Evolutionary conservation across 495 filamentous ascomycete genomes (phyloP).

Genomic region (Antarctomyces pellizariae): DNA sequence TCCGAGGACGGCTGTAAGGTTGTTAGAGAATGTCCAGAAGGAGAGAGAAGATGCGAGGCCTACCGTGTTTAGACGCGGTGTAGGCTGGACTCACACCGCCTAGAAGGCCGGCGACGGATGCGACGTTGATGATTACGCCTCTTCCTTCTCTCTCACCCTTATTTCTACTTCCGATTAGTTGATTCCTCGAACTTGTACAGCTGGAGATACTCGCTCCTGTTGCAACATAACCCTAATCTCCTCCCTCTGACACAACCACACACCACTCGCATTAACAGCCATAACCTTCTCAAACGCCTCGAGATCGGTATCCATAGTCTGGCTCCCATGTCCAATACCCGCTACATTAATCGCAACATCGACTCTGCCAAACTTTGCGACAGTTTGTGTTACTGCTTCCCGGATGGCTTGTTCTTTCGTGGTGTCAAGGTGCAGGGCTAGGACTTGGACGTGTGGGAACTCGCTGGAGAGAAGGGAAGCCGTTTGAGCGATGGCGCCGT

Average conservation of each 20-base stretch:
- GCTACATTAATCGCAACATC: constrained; percentile 49
- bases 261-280: constrained; percentile 22
- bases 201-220: constrained; percentile 16
- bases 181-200: constrained; percentile 1
- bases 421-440: constrained; percentile 14
- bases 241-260: constrained; percentile 23
- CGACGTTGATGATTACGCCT: constrained; percentile 44
- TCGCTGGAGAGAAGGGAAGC: constrained; percentile 9
- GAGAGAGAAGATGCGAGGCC: constrained; percentile 7
- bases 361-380: constrained; percentile 25
- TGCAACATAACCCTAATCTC: constrained; percentile 25
- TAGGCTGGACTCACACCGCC: constrained; percentile 24
- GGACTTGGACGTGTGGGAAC: constrained; percentile 12
- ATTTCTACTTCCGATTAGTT: constrained; percentile 8
- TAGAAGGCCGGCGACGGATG: constrained; percentile 40
- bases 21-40: constrained; percentile 1
- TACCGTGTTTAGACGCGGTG: constrained; percentile 21
- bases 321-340: constrained; percentile 37
- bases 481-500: constrained; percentile 7
- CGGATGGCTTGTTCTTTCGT: constrained; percentile 12
- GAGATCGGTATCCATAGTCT: constrained; percentile 18
- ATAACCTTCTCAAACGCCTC: constrained; percentile 19
- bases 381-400: constrained; percentile 19
- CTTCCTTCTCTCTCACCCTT: constrained; percentile 31
- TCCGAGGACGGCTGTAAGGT: constrained; percentile 9